phyloP scores from a whole-genome alignment of 345 rosid species.

The Murraya paniculata region DNA sequence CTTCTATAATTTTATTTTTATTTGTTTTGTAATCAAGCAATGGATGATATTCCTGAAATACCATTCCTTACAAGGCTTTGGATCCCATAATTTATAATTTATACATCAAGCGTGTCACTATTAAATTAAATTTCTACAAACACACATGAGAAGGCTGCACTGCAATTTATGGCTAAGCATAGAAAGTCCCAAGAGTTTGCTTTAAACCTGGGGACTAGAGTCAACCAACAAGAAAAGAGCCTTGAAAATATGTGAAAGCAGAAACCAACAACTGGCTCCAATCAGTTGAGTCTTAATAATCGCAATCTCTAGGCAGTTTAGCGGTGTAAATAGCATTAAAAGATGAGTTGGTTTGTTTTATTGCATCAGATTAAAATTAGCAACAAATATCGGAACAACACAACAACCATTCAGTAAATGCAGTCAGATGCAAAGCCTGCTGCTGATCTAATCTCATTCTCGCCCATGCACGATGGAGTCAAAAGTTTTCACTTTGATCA shows the following conservation, averaged over 20 bases:
- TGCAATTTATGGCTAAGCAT: background rate
- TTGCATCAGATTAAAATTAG: too few relatives aligned
- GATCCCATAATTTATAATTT: background rate
- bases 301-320: background rate
- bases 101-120: background rate
- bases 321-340: background rate
- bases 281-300: background rate
- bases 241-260: background rate
- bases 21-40: background rate
- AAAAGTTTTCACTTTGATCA: background rate
- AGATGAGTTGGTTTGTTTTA: background rate
- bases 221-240: conserved; percentile 7
- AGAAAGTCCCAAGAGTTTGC: conserved; percentile 7
- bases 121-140: background rate
- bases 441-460: background rate
- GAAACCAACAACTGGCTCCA: conserved; percentile 1
- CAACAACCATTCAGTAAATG: background rate
- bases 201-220: background rate
- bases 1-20: background rate
- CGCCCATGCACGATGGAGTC: background rate
- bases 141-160: conserved; percentile 1
- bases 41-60: background rate
- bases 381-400: background rate
- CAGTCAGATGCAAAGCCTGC: background rate
- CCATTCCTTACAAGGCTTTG: background rate